Base-by-base conservation (phyloP, 208 protist species). In the Endotrypanum monterogeii region DNA sequence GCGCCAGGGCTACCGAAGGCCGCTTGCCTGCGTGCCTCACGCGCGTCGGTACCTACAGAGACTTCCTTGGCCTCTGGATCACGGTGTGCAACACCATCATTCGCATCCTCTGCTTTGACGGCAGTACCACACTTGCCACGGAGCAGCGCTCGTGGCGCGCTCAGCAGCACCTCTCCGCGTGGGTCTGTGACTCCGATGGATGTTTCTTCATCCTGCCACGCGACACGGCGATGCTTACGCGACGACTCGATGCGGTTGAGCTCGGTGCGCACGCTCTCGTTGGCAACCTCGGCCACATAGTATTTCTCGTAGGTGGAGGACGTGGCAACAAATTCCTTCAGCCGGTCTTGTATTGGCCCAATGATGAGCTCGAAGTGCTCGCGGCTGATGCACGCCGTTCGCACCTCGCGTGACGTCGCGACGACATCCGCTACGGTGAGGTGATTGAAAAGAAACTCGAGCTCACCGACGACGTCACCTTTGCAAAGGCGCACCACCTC, bases 381-480 rank as follows among this genome's bases (percentile, higher is more conserved):
- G 50, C 91, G 88, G 60, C 89, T 93, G 71, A 98, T 92, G 72
- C 85, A 85, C 11, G 88, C 91, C 12, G 91, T 94, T 12, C 73
- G 71, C 35, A 93, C 79, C 44, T 71, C 69, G 44, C 61, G 76
- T 32, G 89, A 94, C 7, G 71, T 74, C 35, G 84, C 94, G 0
- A 96, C 69, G n/a, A 98, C 90, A 73, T 98, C 94, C 14, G 94
- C 92, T 0, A 96, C 91, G 18, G 89, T 83, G 44, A 88, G 80
- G 63, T 97, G 89, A 65, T 87, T 78, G 72, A 96, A 95, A 70
- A 98, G 80, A 67, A 98, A 98, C 82, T 98, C 92, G 12, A 98
- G 71, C 78, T 98, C 92, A 39, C 94, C 94, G n/a, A 97, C 80
- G 14, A 95, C 85, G 77, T 95, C 82, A 44, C 90, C 90, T 52